phyloP scores from a whole-genome alignment of 495 filamentous ascomycete genomes.

The Xylaria flabelliformis region DNA sequence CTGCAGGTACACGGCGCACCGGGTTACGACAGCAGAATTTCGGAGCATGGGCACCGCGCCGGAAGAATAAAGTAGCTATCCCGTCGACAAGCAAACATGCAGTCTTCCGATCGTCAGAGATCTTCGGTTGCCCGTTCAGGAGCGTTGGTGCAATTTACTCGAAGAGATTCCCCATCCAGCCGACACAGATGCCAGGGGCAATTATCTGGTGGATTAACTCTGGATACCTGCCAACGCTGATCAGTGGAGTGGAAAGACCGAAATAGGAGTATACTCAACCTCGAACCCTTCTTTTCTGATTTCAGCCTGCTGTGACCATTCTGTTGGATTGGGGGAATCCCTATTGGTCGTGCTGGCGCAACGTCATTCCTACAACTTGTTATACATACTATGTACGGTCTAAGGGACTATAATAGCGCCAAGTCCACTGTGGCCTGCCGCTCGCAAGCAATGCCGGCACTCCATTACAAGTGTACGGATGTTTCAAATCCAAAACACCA shows the following conservation, averaged over 20 bases:
- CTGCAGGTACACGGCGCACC: conserved; percentile 3
- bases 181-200: neutral
- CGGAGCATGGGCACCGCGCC: conserved; percentile 16
- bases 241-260: conserved; percentile 15
- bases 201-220: conserved; percentile 11
- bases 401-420: neutral
- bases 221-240: neutral
- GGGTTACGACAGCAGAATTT: conserved; percentile 23
- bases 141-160: neutral
- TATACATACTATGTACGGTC: neutral
- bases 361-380: neutral
- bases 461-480: conserved; percentile 5
- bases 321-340: neutral
- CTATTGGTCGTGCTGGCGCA: conserved; percentile 4
- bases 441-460: conserved; percentile 5
- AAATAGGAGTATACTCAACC: conserved; percentile 11
- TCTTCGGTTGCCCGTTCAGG: conserved; percentile 14
- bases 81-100: conserved; percentile 10
- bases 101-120: neutral
- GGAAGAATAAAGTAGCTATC: conserved; percentile 15
- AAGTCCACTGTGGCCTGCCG: conserved; percentile 11
- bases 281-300: neutral
- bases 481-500: conserved; percentile 29
- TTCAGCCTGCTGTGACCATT: neutral
- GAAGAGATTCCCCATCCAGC: neutral